Evolutionary conservation across 768 basidiomycete species (phyloP).

Genomic region (Termitomyces sp.): DNA sequence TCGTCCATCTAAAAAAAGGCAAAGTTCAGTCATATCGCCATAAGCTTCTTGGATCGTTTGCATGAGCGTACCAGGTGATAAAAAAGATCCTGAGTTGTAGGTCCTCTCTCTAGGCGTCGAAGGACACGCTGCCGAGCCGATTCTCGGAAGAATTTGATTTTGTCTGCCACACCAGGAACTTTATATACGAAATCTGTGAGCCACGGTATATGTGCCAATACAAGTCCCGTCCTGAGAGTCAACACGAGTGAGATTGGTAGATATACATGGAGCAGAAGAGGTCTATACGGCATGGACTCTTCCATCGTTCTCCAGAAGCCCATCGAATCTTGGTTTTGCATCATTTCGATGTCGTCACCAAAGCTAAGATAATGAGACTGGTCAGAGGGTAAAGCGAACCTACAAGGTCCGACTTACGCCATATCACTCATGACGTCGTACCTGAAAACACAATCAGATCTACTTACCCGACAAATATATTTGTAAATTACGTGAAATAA

Average conservation of each 20-base stretch:
- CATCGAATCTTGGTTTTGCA: slow-evolving; percentile 9
- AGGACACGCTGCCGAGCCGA: slow-evolving; percentile 50
- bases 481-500: slow-evolving; percentile 28
- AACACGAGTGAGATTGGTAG: neutral
- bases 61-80: slow-evolving; percentile 14
- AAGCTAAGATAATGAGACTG: slow-evolving; percentile 15
- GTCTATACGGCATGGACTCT: slow-evolving; percentile 6
- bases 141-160: slow-evolving; percentile 19
- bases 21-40: neutral
- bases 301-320: slow-evolving; percentile 11
- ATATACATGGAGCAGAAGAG: neutral
- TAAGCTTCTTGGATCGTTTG: neutral
- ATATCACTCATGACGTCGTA: slow-evolving; percentile 36
- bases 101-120: slow-evolving; percentile 45
- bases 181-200: slow-evolving; percentile 5
- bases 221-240: slow-evolving; percentile 8
- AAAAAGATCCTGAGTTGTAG: slow-evolving; percentile 15
- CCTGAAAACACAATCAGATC: slow-evolving; percentile 12
- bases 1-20: slow-evolving; percentile 15
- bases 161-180: slow-evolving; percentile 10
- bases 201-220: slow-evolving; percentile 16
- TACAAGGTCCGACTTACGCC: slow-evolving; percentile 20
- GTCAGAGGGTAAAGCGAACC: neutral
- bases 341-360: slow-evolving; percentile 18
- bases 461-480: neutral